Evolutionary conservation across 306 rosid genomes (phyloP).

Genomic region (Senna tora): DNA sequence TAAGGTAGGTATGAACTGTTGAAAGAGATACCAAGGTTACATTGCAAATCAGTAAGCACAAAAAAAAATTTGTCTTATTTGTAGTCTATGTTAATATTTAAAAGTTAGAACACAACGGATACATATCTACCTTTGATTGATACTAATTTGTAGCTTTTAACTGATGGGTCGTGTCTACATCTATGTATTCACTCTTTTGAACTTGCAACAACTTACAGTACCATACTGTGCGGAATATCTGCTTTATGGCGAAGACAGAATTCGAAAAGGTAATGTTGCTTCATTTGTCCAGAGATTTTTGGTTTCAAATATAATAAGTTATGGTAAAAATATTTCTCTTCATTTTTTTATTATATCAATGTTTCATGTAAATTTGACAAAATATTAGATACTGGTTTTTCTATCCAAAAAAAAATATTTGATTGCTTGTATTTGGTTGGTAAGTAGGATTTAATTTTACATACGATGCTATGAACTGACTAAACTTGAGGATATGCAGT

Average conservation of each 20-base stretch:
- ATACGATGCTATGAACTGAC: not conserved
- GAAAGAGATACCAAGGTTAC: conserved; percentile 9
- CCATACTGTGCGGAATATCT: conserved; percentile 79
- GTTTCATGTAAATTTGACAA: conserved; percentile 6
- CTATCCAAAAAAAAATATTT: too few relatives aligned
- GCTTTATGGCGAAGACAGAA: conserved; percentile 82
- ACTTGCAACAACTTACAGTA: conserved; percentile 59
- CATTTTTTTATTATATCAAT: conserved; percentile 4
- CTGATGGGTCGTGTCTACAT: conserved; percentile 16
- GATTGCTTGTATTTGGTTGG: conserved; percentile 19
- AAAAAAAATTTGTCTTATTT: not conserved
- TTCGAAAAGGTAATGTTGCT: conserved; percentile 61
- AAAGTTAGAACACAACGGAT: not conserved
- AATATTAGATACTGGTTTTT: not conserved
- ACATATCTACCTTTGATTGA: conserved; percentile 24
- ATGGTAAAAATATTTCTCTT: not conserved
- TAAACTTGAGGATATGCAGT: not conserved
- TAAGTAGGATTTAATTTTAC: not conserved
- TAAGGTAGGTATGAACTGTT: conserved; percentile 56
- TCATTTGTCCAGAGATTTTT: conserved; percentile 16
- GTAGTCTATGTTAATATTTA: conserved; percentile 20
- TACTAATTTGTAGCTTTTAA: conserved; percentile 5
- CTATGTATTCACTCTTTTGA: conserved; percentile 33
- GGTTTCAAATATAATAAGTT: conserved; percentile 4
- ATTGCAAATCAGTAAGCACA: conserved; percentile 19